Evolutionary conservation across 805 yeast species (phyloP).

Genomic region (Pichia kluyveri): DNA sequence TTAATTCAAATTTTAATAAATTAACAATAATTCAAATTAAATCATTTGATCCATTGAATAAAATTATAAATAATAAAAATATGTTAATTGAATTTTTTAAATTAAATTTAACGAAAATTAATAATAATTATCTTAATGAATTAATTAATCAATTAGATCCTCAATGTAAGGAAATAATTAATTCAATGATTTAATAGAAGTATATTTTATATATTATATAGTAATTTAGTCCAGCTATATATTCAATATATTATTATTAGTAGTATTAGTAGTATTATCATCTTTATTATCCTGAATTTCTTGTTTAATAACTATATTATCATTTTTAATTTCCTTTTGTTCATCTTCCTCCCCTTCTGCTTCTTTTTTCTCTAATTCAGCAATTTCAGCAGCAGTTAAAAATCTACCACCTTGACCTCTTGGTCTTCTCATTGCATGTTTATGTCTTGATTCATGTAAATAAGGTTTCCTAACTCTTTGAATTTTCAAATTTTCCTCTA

Average conservation of each 20-base stretch:
- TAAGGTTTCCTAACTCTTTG: slow-evolving; percentile 91
- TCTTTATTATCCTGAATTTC: too few species aligned
- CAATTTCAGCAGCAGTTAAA: slow-evolving; percentile 87
- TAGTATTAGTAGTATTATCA: too few species aligned
- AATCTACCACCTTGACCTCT: slow-evolving; percentile 99
- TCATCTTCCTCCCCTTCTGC: neutral
- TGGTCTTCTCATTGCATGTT: slow-evolving; percentile 98
- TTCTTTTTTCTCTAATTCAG: slow-evolving; percentile 30
- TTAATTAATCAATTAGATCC: slow-evolving; percentile 3
- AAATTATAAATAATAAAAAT: slow-evolving; percentile 26
- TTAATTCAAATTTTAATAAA: slow-evolving; percentile 80
- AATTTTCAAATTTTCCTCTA: slow-evolving; percentile 80
- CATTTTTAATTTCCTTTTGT: too few species aligned
- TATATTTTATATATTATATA: neutral
- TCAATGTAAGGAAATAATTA: slow-evolving; percentile 2
- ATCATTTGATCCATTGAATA: slow-evolving; percentile 64
- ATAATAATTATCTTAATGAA: neutral
- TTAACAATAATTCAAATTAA: slow-evolving; percentile 53
- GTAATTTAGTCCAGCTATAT: neutral
- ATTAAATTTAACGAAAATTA: slow-evolving; percentile 9
- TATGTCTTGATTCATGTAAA: slow-evolving; percentile 92
- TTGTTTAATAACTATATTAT: too few species aligned
- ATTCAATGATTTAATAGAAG: too few species aligned
- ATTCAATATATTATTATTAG: too few species aligned
- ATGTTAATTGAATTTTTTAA: slow-evolving; percentile 28